Base-by-base conservation (phyloP, 2,329 filamentous ascomycete species). In the Pseudocercospora cruenta region DNA sequence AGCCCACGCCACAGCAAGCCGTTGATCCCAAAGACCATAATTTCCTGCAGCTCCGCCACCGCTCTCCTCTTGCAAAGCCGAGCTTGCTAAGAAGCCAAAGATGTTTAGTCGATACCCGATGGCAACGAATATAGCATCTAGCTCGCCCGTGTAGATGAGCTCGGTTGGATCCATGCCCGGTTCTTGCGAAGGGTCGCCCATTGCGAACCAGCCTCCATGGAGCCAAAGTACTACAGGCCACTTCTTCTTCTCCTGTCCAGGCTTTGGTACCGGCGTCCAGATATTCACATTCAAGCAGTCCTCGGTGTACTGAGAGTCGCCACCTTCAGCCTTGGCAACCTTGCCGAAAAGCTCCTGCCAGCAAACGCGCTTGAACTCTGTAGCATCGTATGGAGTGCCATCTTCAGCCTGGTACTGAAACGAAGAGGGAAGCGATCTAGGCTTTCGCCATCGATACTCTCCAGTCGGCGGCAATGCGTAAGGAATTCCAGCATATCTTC, bases 321-420 rank as follows among this genome's bases (percentile, higher is more conserved):
- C 28, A 1, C 57, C 58, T 45, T 64, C 62, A 7, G 62, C 62
- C 26, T 64, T 64, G 24, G 62, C 58, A 21, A 64, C 62, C 33
- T 64, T 60, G 76, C 96, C 1, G 93, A 97, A 77, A 95, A 99
- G 75, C 88, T 98, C 4, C 80, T 97, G 67, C 28, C 45, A 51
- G 47, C 62, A 64, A 4, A 59, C 19, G 8, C 21, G 28, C 33
- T 60, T 60, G 47, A 64, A 64, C 8, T 60, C 33, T 10, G 45
- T 64, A 4, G 62, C 57, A 28, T 60, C 62, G 28, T 60, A 64
- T 1, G 60, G 26, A 14, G 33, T 26, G 7, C 12, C 53, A 54
- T 64, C 55, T 12, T 16, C 39, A 22, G 26, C 16, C 21, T 21
- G 5, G 31, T 64, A 64, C 9, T 12, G 21, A 31, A 60, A 24